Evolutionary conservation across 306 rosid species (phyloP).

Genomic region (Comarum palustre): DNA sequence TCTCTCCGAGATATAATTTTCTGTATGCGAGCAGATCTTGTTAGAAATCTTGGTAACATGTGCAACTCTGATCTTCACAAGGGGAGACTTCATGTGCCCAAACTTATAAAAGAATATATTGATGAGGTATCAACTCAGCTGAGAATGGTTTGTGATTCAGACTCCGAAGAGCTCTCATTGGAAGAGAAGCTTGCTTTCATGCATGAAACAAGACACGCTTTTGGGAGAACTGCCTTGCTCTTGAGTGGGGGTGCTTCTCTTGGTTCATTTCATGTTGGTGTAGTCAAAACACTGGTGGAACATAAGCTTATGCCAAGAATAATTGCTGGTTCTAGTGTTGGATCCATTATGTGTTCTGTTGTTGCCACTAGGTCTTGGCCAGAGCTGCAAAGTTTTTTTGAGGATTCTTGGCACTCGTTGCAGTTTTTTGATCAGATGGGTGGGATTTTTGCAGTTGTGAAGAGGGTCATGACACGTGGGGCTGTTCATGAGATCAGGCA

Average conservation of each 20-base stretch:
- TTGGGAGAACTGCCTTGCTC: constrained; percentile 92
- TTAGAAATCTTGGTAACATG: constrained; percentile 88
- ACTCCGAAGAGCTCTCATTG: constrained; percentile 72
- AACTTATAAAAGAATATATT: constrained; percentile 80
- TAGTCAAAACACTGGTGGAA: constrained; percentile 77
- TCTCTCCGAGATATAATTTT: constrained; percentile 80
- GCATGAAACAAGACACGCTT: constrained; percentile 96
- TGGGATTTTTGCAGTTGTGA: constrained; percentile 83
- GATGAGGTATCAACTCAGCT: constrained; percentile 82
- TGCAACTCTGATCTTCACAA: constrained; percentile 91
- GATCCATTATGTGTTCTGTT: constrained; percentile 88
- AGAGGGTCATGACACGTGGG: constrained; percentile 74
- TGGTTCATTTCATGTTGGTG: constrained; percentile 87
- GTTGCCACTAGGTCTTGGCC: constrained; percentile 99
- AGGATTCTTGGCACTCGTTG: constrained; percentile 80
- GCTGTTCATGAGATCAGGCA: constrained; percentile 95
- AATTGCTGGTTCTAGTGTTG: constrained; percentile 96
- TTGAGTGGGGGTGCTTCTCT: constrained; percentile 99
- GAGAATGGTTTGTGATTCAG: constrained; percentile 87
- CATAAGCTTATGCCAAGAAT: constrained; percentile 91
- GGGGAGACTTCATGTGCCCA: constrained; percentile 85
- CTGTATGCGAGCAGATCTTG: constrained; percentile 93
- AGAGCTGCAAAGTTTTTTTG: constrained; percentile 88
- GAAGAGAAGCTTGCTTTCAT: constrained; percentile 88
- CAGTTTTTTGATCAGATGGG: constrained; percentile 92